Conservation (phyloP, 2,329 filamentous ascomycete genomes). For the Phaeoacremonium minimum region DNA sequence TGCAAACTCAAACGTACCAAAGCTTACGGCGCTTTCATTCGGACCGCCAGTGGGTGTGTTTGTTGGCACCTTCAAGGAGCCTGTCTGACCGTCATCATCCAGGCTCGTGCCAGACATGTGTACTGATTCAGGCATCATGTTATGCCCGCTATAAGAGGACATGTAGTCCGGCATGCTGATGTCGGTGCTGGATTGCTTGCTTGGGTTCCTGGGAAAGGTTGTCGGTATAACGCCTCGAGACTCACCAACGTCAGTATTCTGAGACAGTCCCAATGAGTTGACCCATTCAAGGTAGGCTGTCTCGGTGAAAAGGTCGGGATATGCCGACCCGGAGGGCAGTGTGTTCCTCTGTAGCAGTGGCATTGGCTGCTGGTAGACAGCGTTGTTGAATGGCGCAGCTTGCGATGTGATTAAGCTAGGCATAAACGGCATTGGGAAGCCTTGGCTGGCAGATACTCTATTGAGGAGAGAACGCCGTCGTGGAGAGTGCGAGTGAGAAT, state of each 20-base stretch:
- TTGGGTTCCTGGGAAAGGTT: conserved; percentile 2
- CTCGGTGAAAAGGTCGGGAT: conserved; percentile 20
- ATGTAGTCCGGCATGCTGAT: conserved; percentile 37
- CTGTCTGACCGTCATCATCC: conserved; percentile 24
- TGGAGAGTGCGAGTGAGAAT: conserved; percentile 63
- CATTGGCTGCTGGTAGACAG: not conserved
- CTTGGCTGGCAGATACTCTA: conserved; percentile 4
- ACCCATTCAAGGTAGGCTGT: conserved; percentile 18
- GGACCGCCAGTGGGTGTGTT: conserved; percentile 32
- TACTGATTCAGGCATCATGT: conserved; percentile 15
- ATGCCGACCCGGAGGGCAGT: conserved; percentile 11
- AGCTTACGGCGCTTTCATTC: too few relatives aligned
- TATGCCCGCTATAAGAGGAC: conserved; percentile 10
- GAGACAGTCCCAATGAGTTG: conserved; percentile 7
- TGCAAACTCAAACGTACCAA: too few relatives aligned
- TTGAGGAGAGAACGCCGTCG: conserved; percentile 26
- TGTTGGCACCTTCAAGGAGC: conserved; percentile 30
- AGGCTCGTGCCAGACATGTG: conserved; percentile 21
- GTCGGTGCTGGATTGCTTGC: conserved; percentile 28
- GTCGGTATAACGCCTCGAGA: conserved; percentile 11
- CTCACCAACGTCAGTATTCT: conserved; percentile 3
- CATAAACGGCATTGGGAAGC: conserved; percentile 12
- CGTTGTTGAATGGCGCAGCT: not conserved
- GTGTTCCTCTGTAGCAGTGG: conserved; percentile 4
- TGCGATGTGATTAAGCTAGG: not conserved